Evolutionary conservation across 345 rosid genomes (phyloP).

Genomic region (Salix caprea): DNA sequence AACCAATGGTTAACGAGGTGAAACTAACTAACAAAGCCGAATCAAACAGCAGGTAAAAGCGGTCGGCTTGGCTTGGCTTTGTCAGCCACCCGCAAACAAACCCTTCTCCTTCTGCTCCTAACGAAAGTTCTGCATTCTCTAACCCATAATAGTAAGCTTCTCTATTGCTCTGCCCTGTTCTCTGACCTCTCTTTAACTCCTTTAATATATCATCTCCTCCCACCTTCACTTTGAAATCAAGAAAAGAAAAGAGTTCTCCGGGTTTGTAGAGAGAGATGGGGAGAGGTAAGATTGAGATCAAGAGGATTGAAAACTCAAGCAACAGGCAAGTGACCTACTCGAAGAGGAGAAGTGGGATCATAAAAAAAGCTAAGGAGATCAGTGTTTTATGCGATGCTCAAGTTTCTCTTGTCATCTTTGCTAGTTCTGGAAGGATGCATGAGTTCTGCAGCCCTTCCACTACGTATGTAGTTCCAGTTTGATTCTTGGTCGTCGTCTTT

Average conservation of each 20-base stretch:
- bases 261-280: conserved; percentile 39
- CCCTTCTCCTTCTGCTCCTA: conserved; percentile 42
- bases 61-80: conserved; percentile 44
- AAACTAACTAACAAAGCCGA: conserved; percentile 23
- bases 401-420: conserved; percentile 65
- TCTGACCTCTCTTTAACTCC: conserved; percentile 10
- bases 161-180: conserved; percentile 21
- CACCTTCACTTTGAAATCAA: conserved; percentile 12
- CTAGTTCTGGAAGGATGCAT: conserved; percentile 62
- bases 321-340: conserved; percentile 76
- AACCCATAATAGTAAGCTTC: conserved; percentile 43
- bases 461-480: conserved; percentile 24
- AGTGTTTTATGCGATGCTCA: conserved; percentile 72
- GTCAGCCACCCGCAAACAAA: conserved; percentile 42
- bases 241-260: conserved; percentile 8
- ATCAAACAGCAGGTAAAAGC: conserved; percentile 12
- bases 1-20: conserved; percentile 42
- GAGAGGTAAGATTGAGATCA: conserved; percentile 78
- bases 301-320: conserved; percentile 71
- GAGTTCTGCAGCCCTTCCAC: conserved; percentile 63
- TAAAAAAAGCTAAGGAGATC: conserved; percentile 77
- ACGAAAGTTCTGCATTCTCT: conserved; percentile 48
- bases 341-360: conserved; percentile 68
- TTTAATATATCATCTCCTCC: conserved; percentile 14
- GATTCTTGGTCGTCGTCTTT: background rate